Evolutionary conservation across 495 filamentous ascomycete genomes (phyloP).

Genomic region (Hypoxylon subgilvum): DNA sequence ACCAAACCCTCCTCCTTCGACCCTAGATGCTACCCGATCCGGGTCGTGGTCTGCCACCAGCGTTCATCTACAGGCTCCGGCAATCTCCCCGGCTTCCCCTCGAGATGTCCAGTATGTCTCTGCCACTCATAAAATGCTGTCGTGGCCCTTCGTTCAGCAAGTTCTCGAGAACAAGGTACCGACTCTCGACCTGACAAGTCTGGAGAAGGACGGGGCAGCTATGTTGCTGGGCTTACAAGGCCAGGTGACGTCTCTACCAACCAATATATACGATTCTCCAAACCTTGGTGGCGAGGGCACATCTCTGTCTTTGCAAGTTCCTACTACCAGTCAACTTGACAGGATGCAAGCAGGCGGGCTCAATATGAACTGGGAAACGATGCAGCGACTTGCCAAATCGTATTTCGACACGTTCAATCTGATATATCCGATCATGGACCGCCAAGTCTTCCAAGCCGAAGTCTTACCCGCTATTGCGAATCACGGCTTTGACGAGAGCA

Average conservation of each 20-base stretch:
- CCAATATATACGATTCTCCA: conserved; percentile 20
- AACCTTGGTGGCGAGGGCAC: conserved; percentile 19
- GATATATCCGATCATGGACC: conserved; percentile 61
- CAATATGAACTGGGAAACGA: conserved; percentile 53
- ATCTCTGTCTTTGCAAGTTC: conserved; percentile 23
- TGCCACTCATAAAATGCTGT: conserved; percentile 62
- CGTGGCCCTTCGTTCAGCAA: conserved; percentile 62
- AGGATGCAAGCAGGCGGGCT: conserved; percentile 27
- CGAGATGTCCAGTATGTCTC: conserved; percentile 53
- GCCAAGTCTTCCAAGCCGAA: conserved; percentile 56
- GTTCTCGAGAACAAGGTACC: conserved; percentile 47
- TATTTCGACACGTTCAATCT: conserved; percentile 65
- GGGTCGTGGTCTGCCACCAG: conserved; percentile 24
- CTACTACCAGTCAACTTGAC: conserved; percentile 30
- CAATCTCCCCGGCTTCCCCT: conserved; percentile 20
- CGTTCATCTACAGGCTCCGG: conserved; percentile 9
- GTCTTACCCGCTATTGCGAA: conserved; percentile 53
- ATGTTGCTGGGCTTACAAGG: conserved; percentile 52
- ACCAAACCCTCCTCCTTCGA: conserved; percentile 13
- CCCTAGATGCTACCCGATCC: conserved; percentile 16
- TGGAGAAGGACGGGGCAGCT: conserved; percentile 55
- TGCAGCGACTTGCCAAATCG: conserved; percentile 55
- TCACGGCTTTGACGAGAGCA: conserved; percentile 57
- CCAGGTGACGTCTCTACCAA: conserved; percentile 45
- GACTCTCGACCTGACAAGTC: conserved; percentile 38